Base-by-base conservation (phyloP, 352 stramenopile genomes). In the Globisporangium viniferum region DNA sequence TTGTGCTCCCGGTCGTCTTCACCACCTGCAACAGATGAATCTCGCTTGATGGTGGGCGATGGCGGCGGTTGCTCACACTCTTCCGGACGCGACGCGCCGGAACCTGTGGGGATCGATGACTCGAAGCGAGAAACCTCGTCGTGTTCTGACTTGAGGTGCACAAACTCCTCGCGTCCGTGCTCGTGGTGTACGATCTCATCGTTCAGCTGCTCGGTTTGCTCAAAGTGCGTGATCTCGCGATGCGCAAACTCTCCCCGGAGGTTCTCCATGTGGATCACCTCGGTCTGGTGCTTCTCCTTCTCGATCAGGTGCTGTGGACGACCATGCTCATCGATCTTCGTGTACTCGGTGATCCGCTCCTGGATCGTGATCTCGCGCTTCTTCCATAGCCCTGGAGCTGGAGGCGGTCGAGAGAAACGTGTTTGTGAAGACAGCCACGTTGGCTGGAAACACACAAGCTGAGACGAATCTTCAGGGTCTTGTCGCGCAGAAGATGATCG, bases 361-460 rank as follows among this genome's bases (percentile, higher is more conserved):
- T 95, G 88, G 67, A 95, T 93, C 35, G 88, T 93, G 36, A 93
- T 82, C 72, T 95, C 86, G 29, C 88, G 84, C 59, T 95, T 95
- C 71, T 94, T 95, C 88, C 88, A 95, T 7, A 94, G 76, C 5
- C 86, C 88, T 8, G 86, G 84, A 3, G 82, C 81, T 2, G 82
- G 79, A 7, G 83, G 84, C 12, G 74, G 75, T 14, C 71, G 66
- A 12, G 76, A 69, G 31, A 80, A 74, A 10, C 73, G 76, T 44
- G 79, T 75, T 46, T 78, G 73, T 4, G 70, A 75, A 5, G 72
- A 81, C 60, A 84, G 59, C 41, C 76, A 62, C n/a, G 73, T 79
- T 8, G 72, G 69, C 60, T 80, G 70, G 62, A 92, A 92, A 24
- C 67, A 68, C 29, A 86, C 74, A 8, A 93, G 67, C 15, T 68